These are phyloP conservation scores for Magnusiomyces sp. DNA, from an alignment of 1,139 yeast genomes.

Conservation along the genomic window DNA sequence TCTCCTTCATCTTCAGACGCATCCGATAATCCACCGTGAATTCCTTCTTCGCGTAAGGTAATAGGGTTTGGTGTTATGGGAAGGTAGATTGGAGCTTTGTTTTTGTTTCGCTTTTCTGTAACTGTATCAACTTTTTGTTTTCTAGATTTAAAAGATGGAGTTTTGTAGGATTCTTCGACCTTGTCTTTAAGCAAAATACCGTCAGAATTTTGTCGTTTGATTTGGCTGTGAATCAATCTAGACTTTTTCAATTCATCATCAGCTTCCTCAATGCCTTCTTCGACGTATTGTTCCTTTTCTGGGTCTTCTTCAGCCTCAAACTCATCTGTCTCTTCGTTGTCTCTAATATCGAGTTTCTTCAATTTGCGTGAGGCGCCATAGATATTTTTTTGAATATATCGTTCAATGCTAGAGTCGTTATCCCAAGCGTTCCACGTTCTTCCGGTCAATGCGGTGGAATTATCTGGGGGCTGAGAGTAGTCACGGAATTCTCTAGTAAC, in stretches of 20 bases:
- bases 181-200: slow-evolving; percentile 11
- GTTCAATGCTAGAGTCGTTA: background rate
- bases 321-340: too few relatives aligned
- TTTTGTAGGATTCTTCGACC: background rate
- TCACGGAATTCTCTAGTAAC: slow-evolving; percentile 12
- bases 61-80: slow-evolving; percentile 16
- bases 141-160: background rate
- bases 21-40: slow-evolving; percentile 7
- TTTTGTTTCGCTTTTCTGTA: background rate
- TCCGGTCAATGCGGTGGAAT: background rate
- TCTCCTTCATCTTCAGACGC: slow-evolving; percentile 9
- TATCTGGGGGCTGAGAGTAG: slow-evolving; percentile 7
- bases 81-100: slow-evolving; percentile 7
- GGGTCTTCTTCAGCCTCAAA: background rate
- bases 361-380: too few relatives aligned
- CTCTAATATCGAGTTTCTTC: too few relatives aligned
- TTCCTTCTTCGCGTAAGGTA: slow-evolving; percentile 8
- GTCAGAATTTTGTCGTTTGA: slow-evolving; percentile 5
- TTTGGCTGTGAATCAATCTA: slow-evolving; percentile 10
- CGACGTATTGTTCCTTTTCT: slow-evolving; percentile 7
- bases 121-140: background rate
- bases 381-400: background rate
- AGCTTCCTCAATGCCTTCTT: slow-evolving; percentile 14
- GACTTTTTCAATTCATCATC: slow-evolving; percentile 10
- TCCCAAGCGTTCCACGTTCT: slow-evolving; percentile 3